Conservation (phyloP, 306 rosid genomes). For the Potentilla sterilis region DNA sequence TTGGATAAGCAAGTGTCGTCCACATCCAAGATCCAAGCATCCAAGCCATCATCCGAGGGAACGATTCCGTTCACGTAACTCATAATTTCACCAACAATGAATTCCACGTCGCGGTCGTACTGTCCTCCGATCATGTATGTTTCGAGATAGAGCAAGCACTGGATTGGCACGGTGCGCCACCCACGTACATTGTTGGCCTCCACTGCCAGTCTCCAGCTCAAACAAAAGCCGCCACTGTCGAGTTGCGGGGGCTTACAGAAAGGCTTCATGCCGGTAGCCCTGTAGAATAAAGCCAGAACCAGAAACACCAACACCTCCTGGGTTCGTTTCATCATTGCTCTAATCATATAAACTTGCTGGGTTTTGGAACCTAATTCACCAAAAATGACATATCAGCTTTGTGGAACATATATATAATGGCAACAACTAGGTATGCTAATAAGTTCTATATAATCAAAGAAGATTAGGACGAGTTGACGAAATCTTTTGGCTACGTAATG, state of each 20-base stretch:
- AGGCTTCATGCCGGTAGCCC: constrained; percentile 9
- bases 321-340: constrained; percentile 30
- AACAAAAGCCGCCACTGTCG: constrained; percentile 36
- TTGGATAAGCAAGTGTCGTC: constrained; percentile 88
- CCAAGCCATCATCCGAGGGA: constrained; percentile 35
- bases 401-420: neutral
- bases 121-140: constrained; percentile 64
- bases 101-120: constrained; percentile 43
- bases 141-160: constrained; percentile 38
- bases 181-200: constrained; percentile 62
- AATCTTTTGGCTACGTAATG: neutral
- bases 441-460: neutral
- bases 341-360: constrained; percentile 16
- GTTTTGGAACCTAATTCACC: neutral
- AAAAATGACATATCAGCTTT: neutral
- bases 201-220: constrained; percentile 81
- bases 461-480: neutral
- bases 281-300: constrained; percentile 28
- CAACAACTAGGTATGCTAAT: neutral
- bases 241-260: neutral
- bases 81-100: constrained; percentile 36
- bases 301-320: constrained; percentile 27
- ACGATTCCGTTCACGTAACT: constrained; percentile 29
- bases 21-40: constrained; percentile 74
- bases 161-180: constrained; percentile 70